Conservation (phyloP, 805 yeast species). For the Pichia ethanolica region DNA sequence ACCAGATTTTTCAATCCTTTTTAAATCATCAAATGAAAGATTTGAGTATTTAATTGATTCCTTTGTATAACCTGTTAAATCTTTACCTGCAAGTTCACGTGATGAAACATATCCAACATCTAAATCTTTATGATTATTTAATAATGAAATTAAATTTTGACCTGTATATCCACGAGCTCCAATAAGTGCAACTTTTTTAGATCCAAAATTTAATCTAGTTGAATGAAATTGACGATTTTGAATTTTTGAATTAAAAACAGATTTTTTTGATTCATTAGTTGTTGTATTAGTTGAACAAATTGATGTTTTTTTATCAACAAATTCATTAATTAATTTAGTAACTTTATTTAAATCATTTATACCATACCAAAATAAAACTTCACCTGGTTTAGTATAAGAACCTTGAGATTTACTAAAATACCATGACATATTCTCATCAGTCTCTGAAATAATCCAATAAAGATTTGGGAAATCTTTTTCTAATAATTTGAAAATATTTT, state of each 20-base stretch:
- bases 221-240: conserved; percentile 25
- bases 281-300: conserved; percentile 28
- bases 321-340: conserved; percentile 54
- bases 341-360: conserved; percentile 55
- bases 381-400: conserved; percentile 82
- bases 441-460: conserved; percentile 88
- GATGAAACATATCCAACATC: conserved; percentile 93
- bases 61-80: conserved; percentile 81
- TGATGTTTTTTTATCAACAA: conserved; percentile 25
- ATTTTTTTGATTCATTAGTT: too few relatives aligned
- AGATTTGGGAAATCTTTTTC: conserved; percentile 64
- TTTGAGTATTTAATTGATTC: conserved; percentile 74
- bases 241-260: conserved; percentile 37
- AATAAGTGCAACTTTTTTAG: conserved; percentile 70
- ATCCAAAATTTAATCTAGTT: conserved; percentile 8
- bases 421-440: conserved; percentile 87
- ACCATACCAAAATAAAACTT: conserved; percentile 93
- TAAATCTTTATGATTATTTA: conserved; percentile 79
- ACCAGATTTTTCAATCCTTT: conserved; percentile 61
- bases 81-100: conserved; percentile 85
- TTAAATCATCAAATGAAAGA: conserved; percentile 80
- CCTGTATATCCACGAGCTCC: conserved; percentile 99
- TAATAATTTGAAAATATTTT: conserved; percentile 81
- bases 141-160: conserved; percentile 79
- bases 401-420: conserved; percentile 91